Percentiles rank a stretch among this genome's conserved stretches.
phyloP scores from a whole-genome alignment of 306 rosid genomes.

The Cicer chorassanicum region DNA sequence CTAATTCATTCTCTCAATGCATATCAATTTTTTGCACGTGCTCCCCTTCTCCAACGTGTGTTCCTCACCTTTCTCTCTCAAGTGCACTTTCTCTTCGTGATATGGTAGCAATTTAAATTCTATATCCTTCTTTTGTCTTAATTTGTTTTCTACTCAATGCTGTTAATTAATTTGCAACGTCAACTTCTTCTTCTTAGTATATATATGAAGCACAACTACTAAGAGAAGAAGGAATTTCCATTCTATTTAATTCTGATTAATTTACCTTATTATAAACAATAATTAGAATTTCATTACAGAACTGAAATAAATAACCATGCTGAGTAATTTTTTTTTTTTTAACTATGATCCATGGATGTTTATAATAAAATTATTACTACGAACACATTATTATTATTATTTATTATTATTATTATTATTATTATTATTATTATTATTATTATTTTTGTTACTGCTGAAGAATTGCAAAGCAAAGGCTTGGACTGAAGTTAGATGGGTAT shows the following conservation, averaged over 20 bases:
- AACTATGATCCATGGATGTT: not conserved
- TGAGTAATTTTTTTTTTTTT: too few species aligned
- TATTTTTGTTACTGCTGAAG: not conserved
- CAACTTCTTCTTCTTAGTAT: not conserved
- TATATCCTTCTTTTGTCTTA: not conserved
- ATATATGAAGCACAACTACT: not conserved
- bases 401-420: not conserved
- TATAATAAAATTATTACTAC: constrained; percentile 7
- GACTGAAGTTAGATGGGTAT: constrained; percentile 27
- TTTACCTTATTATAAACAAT: constrained; percentile 3
- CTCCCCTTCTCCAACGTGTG: constrained; percentile 96
- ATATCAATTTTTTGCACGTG: constrained; percentile 70
- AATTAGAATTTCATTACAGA: not conserved
- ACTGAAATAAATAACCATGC: not conserved
- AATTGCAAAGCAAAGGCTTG: not conserved
- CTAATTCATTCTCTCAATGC: constrained; percentile 26
- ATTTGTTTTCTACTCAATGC: not conserved
- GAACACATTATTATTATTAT: not conserved
- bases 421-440: not conserved
- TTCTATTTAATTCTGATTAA: not conserved
- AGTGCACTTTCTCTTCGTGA: not conserved
- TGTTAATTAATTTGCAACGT: not conserved
- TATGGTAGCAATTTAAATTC: not conserved
- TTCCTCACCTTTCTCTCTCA: constrained; percentile 55
- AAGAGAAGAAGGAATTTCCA: not conserved